Evolutionary conservation across 257 asterid species (phyloP).

Genomic region (Paraleonurus japonicus): DNA sequence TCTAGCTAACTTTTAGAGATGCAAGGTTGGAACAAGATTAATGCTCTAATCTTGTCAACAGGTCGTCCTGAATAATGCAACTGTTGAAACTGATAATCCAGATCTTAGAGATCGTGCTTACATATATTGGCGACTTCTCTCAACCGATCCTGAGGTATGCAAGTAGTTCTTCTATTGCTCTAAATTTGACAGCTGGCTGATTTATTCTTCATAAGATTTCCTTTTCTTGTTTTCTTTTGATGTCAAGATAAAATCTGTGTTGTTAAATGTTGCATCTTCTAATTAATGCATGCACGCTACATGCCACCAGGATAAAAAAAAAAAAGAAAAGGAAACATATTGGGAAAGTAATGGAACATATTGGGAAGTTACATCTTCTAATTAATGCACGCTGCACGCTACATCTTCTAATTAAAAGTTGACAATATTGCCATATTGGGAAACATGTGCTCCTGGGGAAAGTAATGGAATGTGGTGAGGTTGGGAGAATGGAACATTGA

Average conservation of each 20-base stretch:
- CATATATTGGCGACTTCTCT: slow-evolving; percentile 99
- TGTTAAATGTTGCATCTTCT: slow-evolving; percentile 21
- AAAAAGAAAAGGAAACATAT: too few relatives aligned
- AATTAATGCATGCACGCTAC: slow-evolving; percentile 8
- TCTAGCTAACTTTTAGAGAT: neutral
- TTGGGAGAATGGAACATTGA: neutral
- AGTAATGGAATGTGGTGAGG: neutral
- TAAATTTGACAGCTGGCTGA: slow-evolving; percentile 15
- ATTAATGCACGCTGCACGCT: too few relatives aligned
- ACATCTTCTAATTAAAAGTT: too few relatives aligned
- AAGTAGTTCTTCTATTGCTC: slow-evolving; percentile 13
- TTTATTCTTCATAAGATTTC: slow-evolving; percentile 15
- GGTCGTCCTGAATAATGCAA: slow-evolving; percentile 98
- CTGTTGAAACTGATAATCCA: slow-evolving; percentile 98
- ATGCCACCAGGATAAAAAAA: neutral
- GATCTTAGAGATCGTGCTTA: slow-evolving; percentile 99
- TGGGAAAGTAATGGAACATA: too few relatives aligned
- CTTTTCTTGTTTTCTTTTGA: slow-evolving; percentile 16
- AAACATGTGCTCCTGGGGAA: too few relatives aligned
- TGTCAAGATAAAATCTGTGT: slow-evolving; percentile 5
- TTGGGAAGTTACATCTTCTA: too few relatives aligned
- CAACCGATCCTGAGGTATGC: slow-evolving; percentile 98
- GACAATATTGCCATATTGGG: too few relatives aligned
- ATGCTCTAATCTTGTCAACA: slow-evolving; percentile 31
- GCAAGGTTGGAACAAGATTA: slow-evolving; percentile 12